Evolutionary conservation across 495 filamentous ascomycete genomes (phyloP).

Genomic region (Sabuloglossum arenarium): DNA sequence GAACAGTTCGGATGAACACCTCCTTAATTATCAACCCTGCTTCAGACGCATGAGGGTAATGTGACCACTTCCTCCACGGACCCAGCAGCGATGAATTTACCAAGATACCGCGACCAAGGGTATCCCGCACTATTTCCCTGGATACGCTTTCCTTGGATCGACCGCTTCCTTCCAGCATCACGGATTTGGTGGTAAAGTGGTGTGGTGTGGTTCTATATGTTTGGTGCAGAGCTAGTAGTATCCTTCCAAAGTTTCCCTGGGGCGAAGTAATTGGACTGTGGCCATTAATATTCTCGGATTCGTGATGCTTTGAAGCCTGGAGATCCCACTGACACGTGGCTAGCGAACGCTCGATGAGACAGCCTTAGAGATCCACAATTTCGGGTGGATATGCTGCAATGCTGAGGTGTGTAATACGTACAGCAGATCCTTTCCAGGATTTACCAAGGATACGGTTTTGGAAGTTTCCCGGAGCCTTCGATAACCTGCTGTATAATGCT

Average conservation of each 20-base stretch:
- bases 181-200: not conserved
- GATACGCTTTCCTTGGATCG: not conserved
- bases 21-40: not conserved
- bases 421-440: not conserved
- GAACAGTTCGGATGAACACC: not conserved
- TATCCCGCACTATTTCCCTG: not conserved
- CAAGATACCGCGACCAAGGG: not conserved
- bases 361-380: not conserved
- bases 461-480: not conserved
- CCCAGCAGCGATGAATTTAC: not conserved
- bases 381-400: not conserved
- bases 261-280: not conserved
- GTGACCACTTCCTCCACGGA: not conserved
- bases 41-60: not conserved
- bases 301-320: not conserved
- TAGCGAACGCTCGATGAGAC: not conserved
- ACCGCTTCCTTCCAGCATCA: not conserved
- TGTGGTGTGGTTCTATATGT: not conserved
- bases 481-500: not conserved
- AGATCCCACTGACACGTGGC: not conserved
- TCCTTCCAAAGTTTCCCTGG: not conserved
- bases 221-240: not conserved
- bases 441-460: not conserved
- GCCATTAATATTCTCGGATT: not conserved
- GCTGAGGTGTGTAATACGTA: not conserved